A percentile compares a stretch with the other conserved stretches of the same genome.
phyloP scores from a whole-genome alignment of 2,329 filamentous ascomycete genomes.

The Tricladium varicosporioides region DNA sequence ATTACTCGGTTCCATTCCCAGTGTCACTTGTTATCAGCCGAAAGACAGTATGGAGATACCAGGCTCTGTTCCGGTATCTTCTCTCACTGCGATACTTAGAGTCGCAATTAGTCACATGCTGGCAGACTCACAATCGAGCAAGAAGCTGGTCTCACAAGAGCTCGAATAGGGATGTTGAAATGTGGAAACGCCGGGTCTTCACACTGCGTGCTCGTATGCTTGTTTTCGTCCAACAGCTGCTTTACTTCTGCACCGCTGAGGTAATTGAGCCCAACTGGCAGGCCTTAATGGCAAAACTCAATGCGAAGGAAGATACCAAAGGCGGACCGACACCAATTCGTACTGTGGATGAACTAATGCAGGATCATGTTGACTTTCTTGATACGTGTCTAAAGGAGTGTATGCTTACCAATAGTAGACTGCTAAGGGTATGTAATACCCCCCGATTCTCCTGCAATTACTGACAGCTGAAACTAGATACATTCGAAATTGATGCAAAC shows the following conservation, averaged over 20 bases:
- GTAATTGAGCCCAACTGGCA: conserved; percentile 99
- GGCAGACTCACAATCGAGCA: conserved; percentile 84
- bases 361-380: conserved; percentile 96
- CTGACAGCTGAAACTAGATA: conserved; percentile 91
- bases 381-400: conserved; percentile 98
- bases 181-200: conserved; percentile 92
- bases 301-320: conserved; percentile 52
- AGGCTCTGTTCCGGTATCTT: conserved; percentile 92
- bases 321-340: conserved; percentile 45
- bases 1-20: conserved; percentile 92
- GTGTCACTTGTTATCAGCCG: conserved; percentile 93
- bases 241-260: conserved; percentile 96
- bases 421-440: conserved; percentile 69
- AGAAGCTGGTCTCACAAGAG: conserved; percentile 81
- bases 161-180: conserved; percentile 70
- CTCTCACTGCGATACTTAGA: conserved; percentile 88
- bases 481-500: conserved; percentile 97
- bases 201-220: conserved; percentile 91
- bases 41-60: conserved; percentile 95
- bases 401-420: conserved; percentile 96
- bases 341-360: conserved; percentile 97
- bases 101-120: conserved; percentile 79
- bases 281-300: conserved; percentile 83
- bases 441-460: conserved; percentile 1
- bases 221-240: conserved; percentile 91